Conservation (phyloP, 2,329 filamentous ascomycete genomes). For the Zasmidium cellare region DNA sequence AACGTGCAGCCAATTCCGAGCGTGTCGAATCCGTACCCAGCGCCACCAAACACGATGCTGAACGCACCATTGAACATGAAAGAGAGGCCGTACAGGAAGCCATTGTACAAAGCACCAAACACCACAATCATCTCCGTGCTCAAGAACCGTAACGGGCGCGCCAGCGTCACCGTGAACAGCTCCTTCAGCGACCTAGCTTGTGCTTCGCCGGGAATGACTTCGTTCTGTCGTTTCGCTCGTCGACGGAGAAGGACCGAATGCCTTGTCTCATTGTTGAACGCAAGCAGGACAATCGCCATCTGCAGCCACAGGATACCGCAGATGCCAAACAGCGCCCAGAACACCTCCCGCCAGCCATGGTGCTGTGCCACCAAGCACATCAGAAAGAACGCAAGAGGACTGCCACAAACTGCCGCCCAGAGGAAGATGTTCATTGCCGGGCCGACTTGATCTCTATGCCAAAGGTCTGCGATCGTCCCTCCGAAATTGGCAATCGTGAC, state of each 20-base stretch:
- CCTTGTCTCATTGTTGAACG: conserved; percentile 44
- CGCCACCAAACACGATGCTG: conserved; percentile 48
- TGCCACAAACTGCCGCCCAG: conserved; percentile 50
- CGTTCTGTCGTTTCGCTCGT: conserved; percentile 21
- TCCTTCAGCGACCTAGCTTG: conserved; percentile 40
- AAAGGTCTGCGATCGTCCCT: conserved; percentile 53
- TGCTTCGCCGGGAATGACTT: conserved; percentile 40
- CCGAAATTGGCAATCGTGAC: conserved; percentile 53
- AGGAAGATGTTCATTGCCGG: conserved; percentile 45
- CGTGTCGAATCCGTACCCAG: conserved; percentile 37
- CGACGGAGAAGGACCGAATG: conserved; percentile 47
- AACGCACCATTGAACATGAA: conserved; percentile 55
- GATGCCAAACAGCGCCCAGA: conserved; percentile 49
- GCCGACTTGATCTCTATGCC: conserved; percentile 45
- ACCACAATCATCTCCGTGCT: conserved; percentile 50
- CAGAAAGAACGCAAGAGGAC: conserved; percentile 48
- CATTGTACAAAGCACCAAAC: conserved; percentile 51
- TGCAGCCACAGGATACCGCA: conserved; percentile 47
- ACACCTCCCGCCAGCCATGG: conserved; percentile 45
- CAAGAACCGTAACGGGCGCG: conserved; percentile 50
- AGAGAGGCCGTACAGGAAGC: conserved; percentile 50
- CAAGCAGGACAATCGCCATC: conserved; percentile 39
- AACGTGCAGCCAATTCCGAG: conserved; percentile 22
- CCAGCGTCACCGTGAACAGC: conserved; percentile 44
- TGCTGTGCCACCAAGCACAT: conserved; percentile 48